Percentiles rank a stretch among this genome's conserved stretches.
phyloP scores from a whole-genome alignment of 257 asterid species.

The Dorcoceras hygrometricum region DNA sequence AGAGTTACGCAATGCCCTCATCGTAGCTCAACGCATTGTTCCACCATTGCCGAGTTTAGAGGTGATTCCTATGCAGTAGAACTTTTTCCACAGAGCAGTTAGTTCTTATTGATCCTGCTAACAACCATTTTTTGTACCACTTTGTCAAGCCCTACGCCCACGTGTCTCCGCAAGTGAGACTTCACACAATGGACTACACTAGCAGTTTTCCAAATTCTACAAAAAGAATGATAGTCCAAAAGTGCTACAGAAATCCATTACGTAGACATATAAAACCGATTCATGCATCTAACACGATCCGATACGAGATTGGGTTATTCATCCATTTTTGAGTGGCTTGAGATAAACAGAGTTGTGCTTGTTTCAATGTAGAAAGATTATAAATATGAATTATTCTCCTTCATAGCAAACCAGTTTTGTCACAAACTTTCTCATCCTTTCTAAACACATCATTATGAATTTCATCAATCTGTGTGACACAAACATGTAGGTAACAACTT shows the following conservation, averaged over 20 bases:
- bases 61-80: neutral
- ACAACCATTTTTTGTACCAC: neutral
- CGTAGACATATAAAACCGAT: neutral
- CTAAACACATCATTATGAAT: neutral
- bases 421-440: neutral
- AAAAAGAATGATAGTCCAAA: too few species aligned
- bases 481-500: neutral
- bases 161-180: neutral
- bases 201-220: neutral
- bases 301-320: too few species aligned
- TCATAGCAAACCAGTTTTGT: neutral
- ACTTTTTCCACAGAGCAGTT: neutral
- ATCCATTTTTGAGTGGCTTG: neutral
- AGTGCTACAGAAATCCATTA: neutral
- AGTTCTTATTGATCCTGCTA: neutral
- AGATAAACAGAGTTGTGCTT: neutral
- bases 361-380: neutral
- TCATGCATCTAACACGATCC: too few species aligned
- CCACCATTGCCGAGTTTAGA: neutral
- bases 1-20: neutral
- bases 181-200: neutral
- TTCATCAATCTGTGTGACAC: neutral
- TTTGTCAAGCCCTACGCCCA: neutral
- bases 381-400: neutral
- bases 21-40: neutral